Conservation (phyloP, 768 basidiomycete genomes). For the Panaeolus papilionaceus region DNA sequence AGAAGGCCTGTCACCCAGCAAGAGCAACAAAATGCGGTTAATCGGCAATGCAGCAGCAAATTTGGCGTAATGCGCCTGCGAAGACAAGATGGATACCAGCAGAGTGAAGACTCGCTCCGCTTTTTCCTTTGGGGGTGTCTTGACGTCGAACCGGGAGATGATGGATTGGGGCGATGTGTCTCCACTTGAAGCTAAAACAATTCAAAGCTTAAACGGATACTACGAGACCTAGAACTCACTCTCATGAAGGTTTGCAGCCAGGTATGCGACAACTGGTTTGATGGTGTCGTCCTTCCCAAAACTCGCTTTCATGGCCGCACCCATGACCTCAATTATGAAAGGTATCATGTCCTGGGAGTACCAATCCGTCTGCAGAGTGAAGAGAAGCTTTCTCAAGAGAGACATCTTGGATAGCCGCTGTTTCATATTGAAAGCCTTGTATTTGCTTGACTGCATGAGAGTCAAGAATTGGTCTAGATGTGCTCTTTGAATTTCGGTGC, state of each 20-base stretch:
- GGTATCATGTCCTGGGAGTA: conserved; percentile 59
- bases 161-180: conserved; percentile 59
- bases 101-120: conserved; percentile 72
- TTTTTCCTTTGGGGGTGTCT: conserved; percentile 49
- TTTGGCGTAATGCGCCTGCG: conserved; percentile 64
- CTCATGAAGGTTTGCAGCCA: conserved; percentile 80
- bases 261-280: conserved; percentile 86
- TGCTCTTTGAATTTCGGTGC: conserved; percentile 73
- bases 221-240: conserved; percentile 44
- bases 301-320: conserved; percentile 63
- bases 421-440: conserved; percentile 78
- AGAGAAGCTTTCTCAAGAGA: conserved; percentile 78
- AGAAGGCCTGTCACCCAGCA: conserved; percentile 79
- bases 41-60: conserved; percentile 79
- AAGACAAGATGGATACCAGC: conserved; percentile 66
- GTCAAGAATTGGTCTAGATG: conserved; percentile 85
- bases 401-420: conserved; percentile 54
- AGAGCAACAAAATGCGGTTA: conserved; percentile 77
- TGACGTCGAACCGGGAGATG: conserved; percentile 61
- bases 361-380: conserved; percentile 81
- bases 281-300: conserved; percentile 78
- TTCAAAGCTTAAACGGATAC: conserved; percentile 12
- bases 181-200: conserved; percentile 26
- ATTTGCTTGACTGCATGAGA: conserved; percentile 74
- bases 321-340: conserved; percentile 64